These are phyloP conservation scores for Stromatinia cepivora DNA, from an alignment of 2,329 filamentous ascomycete species.

Conservation along the genomic window DNA sequence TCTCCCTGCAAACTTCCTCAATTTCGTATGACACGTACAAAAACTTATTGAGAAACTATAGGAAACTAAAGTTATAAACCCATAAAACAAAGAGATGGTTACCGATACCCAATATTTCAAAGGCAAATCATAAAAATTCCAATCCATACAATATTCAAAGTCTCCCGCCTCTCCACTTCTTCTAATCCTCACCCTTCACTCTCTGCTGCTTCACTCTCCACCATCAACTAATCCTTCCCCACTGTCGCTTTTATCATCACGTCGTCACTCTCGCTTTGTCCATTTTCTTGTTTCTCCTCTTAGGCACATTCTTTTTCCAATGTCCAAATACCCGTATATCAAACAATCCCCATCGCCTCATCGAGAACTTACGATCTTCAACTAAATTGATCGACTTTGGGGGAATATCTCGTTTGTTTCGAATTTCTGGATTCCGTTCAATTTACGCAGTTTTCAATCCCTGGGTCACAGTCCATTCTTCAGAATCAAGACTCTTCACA, in stretches of 20 bases:
- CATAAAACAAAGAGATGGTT: too few species aligned
- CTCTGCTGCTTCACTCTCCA: background rate
- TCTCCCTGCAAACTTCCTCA: background rate
- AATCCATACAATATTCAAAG: background rate
- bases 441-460: background rate
- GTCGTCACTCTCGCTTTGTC: constrained; percentile 1
- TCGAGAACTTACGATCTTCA: constrained; percentile 20
- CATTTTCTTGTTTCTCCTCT: constrained; percentile 3
- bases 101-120: background rate
- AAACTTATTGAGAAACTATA: background rate
- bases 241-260: constrained; percentile 6
- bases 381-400: background rate
- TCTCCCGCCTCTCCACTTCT: background rate
- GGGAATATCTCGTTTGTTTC: background rate
- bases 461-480: background rate
- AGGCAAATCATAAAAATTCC: background rate
- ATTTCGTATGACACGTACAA: background rate
- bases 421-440: background rate
- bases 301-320: background rate
- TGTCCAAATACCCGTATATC: background rate
- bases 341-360: background rate
- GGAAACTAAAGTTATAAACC: background rate
- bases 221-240: background rate
- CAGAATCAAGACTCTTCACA: background rate
- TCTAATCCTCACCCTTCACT: background rate